Conservation (phyloP, 2,329 filamentous ascomycete species). For the Dactylella cylindrospora region DNA sequence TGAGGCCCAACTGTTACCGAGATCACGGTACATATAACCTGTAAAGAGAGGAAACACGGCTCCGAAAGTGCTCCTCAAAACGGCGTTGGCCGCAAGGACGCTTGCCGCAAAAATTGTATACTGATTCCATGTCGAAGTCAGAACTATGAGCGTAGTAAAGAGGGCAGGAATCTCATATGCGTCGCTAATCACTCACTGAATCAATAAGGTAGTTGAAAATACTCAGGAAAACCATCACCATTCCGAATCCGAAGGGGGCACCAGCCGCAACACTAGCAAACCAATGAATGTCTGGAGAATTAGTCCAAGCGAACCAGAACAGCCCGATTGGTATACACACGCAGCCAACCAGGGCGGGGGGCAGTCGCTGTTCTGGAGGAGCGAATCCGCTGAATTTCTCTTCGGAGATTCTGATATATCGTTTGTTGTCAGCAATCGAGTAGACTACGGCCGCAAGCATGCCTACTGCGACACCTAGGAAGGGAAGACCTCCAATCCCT, state of each 20-base stretch:
- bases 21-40: constrained; percentile 53
- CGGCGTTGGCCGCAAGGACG: constrained; percentile 71
- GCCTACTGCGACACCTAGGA: constrained; percentile 69
- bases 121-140: neutral
- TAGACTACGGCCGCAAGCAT: constrained; percentile 63
- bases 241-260: constrained; percentile 61
- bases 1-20: constrained; percentile 72
- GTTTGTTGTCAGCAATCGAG: constrained; percentile 60
- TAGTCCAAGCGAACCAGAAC: constrained; percentile 71
- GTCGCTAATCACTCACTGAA: constrained; percentile 49
- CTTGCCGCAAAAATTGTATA: constrained; percentile 66
- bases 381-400: constrained; percentile 59
- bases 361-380: constrained; percentile 67
- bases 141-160: too few species aligned
- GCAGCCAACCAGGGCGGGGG: constrained; percentile 64
- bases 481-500: constrained; percentile 65
- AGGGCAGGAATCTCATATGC: neutral
- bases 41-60: constrained; percentile 31
- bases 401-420: constrained; percentile 57
- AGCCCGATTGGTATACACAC: constrained; percentile 65
- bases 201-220: constrained; percentile 70
- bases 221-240: constrained; percentile 67
- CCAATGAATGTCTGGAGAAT: constrained; percentile 61
- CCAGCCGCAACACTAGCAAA: constrained; percentile 57
- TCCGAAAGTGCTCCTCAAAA: constrained; percentile 29